A percentile compares a stretch with the other conserved stretches of the same genome.
These are phyloP conservation scores for Cystofilobasidium macerans DNA, from an alignment of 768 basidiomycete species.

Conservation along the genomic window DNA sequence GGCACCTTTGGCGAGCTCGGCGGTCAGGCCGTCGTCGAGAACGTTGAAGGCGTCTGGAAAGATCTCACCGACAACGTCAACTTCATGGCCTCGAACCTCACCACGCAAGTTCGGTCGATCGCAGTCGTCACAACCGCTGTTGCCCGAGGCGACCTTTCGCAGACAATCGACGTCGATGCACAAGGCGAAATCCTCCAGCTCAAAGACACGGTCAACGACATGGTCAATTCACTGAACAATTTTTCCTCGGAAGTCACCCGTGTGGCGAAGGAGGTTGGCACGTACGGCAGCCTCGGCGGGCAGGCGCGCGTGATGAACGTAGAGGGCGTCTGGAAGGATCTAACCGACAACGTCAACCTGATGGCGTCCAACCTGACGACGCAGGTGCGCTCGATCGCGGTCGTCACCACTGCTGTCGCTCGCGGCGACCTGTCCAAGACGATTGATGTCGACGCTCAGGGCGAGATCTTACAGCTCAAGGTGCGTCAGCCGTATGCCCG, in stretches of 20 bases:
- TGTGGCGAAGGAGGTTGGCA: slow-evolving; percentile 51
- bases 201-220: slow-evolving; percentile 42
- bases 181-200: slow-evolving; percentile 86
- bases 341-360: slow-evolving; percentile 19
- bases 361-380: slow-evolving; percentile 17
- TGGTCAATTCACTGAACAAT: slow-evolving; percentile 31
- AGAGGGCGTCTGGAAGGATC: slow-evolving; percentile 28
- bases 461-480: slow-evolving; percentile 79
- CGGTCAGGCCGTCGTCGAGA: slow-evolving; percentile 39
- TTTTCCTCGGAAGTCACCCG: slow-evolving; percentile 42
- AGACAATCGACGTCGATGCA: slow-evolving; percentile 80
- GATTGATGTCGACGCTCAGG: slow-evolving; percentile 84
- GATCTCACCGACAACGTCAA: slow-evolving; percentile 29
- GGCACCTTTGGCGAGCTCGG: slow-evolving; percentile 81
- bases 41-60: slow-evolving; percentile 28
- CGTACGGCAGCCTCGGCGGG: slow-evolving; percentile 54
- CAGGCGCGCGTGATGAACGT: slow-evolving; percentile 63
- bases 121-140: slow-evolving; percentile 49
- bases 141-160: slow-evolving; percentile 69
- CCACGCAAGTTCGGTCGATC: slow-evolving; percentile 22
- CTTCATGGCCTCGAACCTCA: slow-evolving; percentile 23
- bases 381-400: slow-evolving; percentile 13
- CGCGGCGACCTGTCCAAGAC: slow-evolving; percentile 72
- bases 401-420: slow-evolving; percentile 54
- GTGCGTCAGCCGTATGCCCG: slow-evolving; percentile 3